Conservation (phyloP, 2,329 filamentous ascomycete species). For the Xylogone sp. region DNA sequence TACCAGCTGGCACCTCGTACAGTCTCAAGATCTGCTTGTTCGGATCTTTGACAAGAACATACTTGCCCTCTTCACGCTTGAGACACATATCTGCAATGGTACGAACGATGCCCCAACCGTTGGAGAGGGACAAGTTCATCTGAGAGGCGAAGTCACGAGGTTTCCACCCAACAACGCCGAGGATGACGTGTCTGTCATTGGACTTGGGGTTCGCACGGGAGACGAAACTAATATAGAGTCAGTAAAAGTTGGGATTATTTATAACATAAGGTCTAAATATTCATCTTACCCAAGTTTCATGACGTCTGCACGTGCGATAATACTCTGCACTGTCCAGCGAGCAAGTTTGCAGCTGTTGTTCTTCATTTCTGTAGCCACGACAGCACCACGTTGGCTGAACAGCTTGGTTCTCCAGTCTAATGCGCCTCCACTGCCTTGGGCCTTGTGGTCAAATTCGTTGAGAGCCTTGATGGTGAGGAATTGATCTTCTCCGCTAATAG, state of each 20-base stretch:
- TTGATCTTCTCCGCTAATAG: conserved; percentile 87
- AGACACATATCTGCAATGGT: conserved; percentile 96
- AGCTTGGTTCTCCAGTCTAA: conserved; percentile 97
- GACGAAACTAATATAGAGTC: conserved; percentile 68
- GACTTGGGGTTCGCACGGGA: conserved; percentile 89
- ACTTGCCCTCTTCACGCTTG: conserved; percentile 75
- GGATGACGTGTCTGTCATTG: conserved; percentile 89
- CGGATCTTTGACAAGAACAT: conserved; percentile 81
- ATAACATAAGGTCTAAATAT: conserved; percentile 1
- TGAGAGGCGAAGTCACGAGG: conserved; percentile 93
- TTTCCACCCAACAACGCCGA: conserved; percentile 97
- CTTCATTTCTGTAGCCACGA: conserved; percentile 99
- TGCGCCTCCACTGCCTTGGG: conserved; percentile 88
- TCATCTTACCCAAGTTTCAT: conserved; percentile 92
- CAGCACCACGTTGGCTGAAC: conserved; percentile 88
- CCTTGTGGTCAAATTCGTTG: conserved; percentile 99
- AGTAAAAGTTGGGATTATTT: background rate
- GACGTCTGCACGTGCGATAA: conserved; percentile 92
- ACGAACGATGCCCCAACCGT: conserved; percentile 98
- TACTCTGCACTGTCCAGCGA: conserved; percentile 94
- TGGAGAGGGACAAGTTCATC: conserved; percentile 96
- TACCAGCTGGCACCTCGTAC: conserved; percentile 83
- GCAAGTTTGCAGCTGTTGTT: conserved; percentile 99
- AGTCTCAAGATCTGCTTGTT: conserved; percentile 94
- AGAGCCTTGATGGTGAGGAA: conserved; percentile 90